phyloP scores from a whole-genome alignment of 1,284 basidiomycete genomes.

The Malassezia dermatis region DNA sequence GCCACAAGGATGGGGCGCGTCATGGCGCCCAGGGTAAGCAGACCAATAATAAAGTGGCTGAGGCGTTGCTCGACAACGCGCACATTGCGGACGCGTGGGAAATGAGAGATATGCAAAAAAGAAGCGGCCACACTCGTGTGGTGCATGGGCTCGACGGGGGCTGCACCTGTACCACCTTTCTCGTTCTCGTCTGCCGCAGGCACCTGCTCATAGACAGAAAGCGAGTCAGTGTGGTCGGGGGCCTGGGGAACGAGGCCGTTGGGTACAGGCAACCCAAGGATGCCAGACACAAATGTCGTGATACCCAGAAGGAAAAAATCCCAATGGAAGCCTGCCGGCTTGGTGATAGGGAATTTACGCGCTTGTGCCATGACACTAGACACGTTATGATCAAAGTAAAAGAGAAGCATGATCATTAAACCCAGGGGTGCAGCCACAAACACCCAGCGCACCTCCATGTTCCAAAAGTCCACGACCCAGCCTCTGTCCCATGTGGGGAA shows the following conservation, averaged over 20 bases:
- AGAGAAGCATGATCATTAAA: constrained; percentile 48
- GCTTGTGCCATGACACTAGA: constrained; percentile 73
- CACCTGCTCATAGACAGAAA: constrained; percentile 62
- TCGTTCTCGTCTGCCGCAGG: constrained; percentile 21
- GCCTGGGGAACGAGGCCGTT: constrained; percentile 89
- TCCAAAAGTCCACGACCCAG: constrained; percentile 87
- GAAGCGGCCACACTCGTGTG: constrained; percentile 2
- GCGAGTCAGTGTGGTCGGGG: constrained; percentile 78
- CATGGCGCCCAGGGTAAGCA: constrained; percentile 46
- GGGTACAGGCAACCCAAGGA: constrained; percentile 81
- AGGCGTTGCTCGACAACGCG: constrained; percentile 43
- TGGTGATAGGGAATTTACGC: constrained; percentile 74
- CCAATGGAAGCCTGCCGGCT: constrained; percentile 85
- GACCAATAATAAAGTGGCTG: constrained; percentile 41
- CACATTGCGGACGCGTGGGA: constrained; percentile 27
- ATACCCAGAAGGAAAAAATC: constrained; percentile 66
- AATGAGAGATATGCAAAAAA: constrained; percentile 10
- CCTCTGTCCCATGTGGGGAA: constrained; percentile 60
- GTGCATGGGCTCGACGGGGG: constrained; percentile 45
- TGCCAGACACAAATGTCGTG: constrained; percentile 79
- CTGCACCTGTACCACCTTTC: constrained; percentile 49
- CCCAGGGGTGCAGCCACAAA: constrained; percentile 62
- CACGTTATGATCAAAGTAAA: constrained; percentile 60
- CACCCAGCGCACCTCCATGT: constrained; percentile 78
- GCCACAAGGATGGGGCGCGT: constrained; percentile 43